Conservation (phyloP, 2,329 filamentous ascomycete species). For the Aspergillus pseudotamarii region DNA sequence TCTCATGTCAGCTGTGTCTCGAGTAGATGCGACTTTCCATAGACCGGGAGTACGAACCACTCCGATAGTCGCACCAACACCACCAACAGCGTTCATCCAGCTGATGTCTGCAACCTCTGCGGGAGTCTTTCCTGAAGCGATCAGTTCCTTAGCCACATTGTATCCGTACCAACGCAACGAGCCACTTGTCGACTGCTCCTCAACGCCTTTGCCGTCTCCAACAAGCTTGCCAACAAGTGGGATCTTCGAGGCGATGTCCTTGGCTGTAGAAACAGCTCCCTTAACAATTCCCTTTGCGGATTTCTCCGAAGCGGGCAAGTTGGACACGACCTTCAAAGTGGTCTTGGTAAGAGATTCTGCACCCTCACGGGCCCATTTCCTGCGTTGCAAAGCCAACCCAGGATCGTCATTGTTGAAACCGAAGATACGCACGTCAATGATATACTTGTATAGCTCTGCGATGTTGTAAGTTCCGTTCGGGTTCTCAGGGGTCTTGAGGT, state of each 20-base stretch:
- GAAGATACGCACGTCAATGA: conserved; percentile 51
- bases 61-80: conserved; percentile 44
- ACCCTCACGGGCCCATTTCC: conserved; percentile 47
- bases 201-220: not conserved
- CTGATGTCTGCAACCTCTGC: conserved; percentile 21
- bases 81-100: conserved; percentile 41
- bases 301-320: not conserved
- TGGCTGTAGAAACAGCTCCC: not conserved
- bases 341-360: conserved; percentile 41
- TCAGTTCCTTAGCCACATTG: conserved; percentile 43
- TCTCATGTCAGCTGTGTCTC: not conserved
- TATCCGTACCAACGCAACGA: conserved; percentile 46
- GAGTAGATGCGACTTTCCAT: not conserved
- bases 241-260: not conserved
- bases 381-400: conserved; percentile 51
- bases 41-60: conserved; percentile 30
- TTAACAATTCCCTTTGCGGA: not conserved
- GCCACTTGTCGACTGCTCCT: conserved; percentile 13
- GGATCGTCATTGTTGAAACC: conserved; percentile 54
- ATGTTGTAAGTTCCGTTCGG: conserved; percentile 46
- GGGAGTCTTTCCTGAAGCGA: conserved; percentile 24
- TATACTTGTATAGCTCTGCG: conserved; percentile 56
- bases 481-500: conserved; percentile 31
- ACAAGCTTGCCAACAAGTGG: not conserved
- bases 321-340: conserved; percentile 41